Conservation (phyloP, 192 early-diverging fungal genomes). For the Phycomyces nitens region DNA sequence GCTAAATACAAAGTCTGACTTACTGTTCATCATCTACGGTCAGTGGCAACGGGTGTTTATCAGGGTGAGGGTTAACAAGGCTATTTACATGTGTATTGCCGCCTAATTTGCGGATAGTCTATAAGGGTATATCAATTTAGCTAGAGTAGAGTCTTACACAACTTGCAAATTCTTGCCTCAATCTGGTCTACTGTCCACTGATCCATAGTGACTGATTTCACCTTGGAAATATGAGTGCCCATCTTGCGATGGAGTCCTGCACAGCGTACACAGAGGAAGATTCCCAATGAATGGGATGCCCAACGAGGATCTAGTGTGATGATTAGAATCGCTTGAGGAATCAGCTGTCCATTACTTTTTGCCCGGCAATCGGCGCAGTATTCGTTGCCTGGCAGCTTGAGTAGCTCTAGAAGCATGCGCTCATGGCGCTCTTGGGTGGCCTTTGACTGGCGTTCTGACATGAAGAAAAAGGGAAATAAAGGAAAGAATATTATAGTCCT, state of each 20-base stretch:
- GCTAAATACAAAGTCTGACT: constrained; percentile 2
- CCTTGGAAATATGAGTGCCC: constrained; percentile 87
- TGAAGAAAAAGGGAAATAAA: constrained; percentile 16
- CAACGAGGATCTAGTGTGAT: constrained; percentile 71
- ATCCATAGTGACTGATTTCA: constrained; percentile 91
- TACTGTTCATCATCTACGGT: constrained; percentile 57
- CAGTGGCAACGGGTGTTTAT: constrained; percentile 57
- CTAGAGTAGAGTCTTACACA: no score
- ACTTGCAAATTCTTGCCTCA: constrained; percentile 47
- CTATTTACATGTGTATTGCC: constrained; percentile 72
- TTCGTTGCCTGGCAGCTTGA: constrained; percentile 69
- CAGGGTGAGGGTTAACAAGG: constrained; percentile 67
- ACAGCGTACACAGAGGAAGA: constrained; percentile 95
- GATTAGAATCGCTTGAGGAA: not conserved
- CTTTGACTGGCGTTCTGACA: constrained; percentile 32
- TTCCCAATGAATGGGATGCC: constrained; percentile 87
- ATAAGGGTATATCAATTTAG: no score
- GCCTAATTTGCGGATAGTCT: constrained; percentile 24
- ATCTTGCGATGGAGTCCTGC: constrained; percentile 77
- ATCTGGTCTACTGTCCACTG: constrained; percentile 87
- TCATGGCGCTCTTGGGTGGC: constrained; percentile 60
- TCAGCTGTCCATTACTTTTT: constrained; percentile 46
- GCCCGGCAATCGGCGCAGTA: constrained; percentile 76
- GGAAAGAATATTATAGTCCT: not conserved
- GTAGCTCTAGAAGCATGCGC: constrained; percentile 67